phyloP scores from a whole-genome alignment of 768 basidiomycete species.

The Ephemerocybe angulata region DNA sequence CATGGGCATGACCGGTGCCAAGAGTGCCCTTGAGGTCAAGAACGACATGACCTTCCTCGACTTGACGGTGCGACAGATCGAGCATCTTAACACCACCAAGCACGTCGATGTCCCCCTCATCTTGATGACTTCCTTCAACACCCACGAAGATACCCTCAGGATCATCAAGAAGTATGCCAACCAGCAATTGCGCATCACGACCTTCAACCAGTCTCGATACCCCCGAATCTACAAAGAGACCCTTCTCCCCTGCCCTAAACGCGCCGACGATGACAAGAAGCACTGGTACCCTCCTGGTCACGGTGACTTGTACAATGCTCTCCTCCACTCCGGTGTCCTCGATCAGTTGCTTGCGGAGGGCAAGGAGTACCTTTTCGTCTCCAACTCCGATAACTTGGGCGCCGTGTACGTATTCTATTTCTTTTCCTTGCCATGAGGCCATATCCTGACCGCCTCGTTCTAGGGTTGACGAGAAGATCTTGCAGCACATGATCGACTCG shows the following conservation, averaged over 20 bases:
- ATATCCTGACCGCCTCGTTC: conserved; percentile 14
- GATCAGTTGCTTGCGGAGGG: conserved; percentile 87
- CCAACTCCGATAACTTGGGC: conserved; percentile 96
- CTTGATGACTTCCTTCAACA: conserved; percentile 99
- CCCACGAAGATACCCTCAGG: conserved; percentile 91
- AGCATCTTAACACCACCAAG: conserved; percentile 85
- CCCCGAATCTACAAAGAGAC: conserved; percentile 90
- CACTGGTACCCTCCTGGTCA: conserved; percentile 98
- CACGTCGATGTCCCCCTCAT: conserved; percentile 93
- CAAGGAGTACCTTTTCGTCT: conserved; percentile 96
- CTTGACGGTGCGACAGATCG: conserved; percentile 89
- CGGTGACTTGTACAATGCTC: conserved; percentile 92
- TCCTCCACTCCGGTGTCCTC: conserved; percentile 85
- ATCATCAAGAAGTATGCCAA: conserved; percentile 97
- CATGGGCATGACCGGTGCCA: conserved; percentile 88
- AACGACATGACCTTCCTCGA: conserved; percentile 98
- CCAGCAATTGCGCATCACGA: conserved; percentile 89
- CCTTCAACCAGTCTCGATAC: conserved; percentile 92
- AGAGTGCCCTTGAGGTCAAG: conserved; percentile 93
- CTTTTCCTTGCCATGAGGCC: not conserved
- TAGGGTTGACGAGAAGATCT: conserved; percentile 72
- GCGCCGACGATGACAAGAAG: conserved; percentile 79
- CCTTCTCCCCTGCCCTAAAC: conserved; percentile 77
- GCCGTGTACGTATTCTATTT: conserved; percentile 59
- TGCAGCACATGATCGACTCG: conserved; percentile 74